Evolutionary conservation across 1,139 yeast genomes (phyloP).

Genomic region (Taphrina communis): DNA sequence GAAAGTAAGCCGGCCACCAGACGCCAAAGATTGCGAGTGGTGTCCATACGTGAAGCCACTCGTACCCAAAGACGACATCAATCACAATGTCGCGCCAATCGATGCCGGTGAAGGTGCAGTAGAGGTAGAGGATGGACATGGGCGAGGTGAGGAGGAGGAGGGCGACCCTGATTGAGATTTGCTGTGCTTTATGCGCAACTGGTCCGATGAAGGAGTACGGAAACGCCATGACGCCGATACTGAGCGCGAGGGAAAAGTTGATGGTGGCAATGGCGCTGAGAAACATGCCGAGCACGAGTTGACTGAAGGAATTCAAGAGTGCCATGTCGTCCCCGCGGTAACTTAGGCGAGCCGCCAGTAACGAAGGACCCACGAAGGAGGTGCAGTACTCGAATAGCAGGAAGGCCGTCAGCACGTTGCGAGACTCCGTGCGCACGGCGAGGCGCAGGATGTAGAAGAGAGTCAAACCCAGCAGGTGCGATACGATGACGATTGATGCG

Average conservation of each 20-base stretch:
- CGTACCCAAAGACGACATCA: constrained; percentile 31
- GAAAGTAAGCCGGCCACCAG: constrained; percentile 39
- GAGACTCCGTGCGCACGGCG: constrained; percentile 1
- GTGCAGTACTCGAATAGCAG: constrained; percentile 7
- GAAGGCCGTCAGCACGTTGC: neutral
- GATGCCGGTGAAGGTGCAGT: constrained; percentile 11
- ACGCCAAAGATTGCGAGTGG: constrained; percentile 38
- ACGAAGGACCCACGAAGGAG: constrained; percentile 27
- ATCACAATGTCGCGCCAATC: constrained; percentile 17
- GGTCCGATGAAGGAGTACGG: constrained; percentile 74
- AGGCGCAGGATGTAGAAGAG: constrained; percentile 40
- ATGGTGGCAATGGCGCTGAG: constrained; percentile 77
- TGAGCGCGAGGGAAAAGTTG: constrained; percentile 80
- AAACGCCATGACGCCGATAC: constrained; percentile 68
- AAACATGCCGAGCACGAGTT: constrained; percentile 60
- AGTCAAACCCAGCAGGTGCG: constrained; percentile 27
- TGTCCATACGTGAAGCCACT: constrained; percentile 34
- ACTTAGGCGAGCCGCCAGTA: constrained; percentile 35
- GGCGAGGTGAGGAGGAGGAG: constrained; percentile 27
- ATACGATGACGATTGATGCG: constrained; percentile 16
- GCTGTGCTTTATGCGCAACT: constrained; percentile 39
- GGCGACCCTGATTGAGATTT: constrained; percentile 9
- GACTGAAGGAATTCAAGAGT: constrained; percentile 35
- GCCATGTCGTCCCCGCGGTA: constrained; percentile 30
- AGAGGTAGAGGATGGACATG: constrained; percentile 20